Percentiles rank a stretch among this genome's conserved stretches.
These are phyloP conservation scores for Rhizophagus prolifer DNA, from an alignment of 192 early-diverging fungal species.

Conservation along the genomic window DNA sequence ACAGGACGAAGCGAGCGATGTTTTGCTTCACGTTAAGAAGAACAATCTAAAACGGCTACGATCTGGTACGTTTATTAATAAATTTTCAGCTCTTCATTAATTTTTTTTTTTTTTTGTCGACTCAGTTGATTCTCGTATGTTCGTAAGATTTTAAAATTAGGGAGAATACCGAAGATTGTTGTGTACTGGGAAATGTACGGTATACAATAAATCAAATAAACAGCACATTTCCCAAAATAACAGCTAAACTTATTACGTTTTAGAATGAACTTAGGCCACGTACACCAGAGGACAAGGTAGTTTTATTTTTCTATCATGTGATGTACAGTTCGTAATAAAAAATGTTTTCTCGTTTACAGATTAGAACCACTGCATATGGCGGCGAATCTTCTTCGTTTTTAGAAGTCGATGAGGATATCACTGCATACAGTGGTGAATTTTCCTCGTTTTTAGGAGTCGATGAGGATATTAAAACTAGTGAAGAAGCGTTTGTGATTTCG, in stretches of 20 bases:
- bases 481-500: background rate
- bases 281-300: no score
- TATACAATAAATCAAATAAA: no score
- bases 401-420: background rate
- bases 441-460: background rate
- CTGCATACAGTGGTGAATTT: no score
- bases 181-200: no score
- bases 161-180: background rate
- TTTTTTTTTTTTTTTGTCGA: background rate
- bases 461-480: background rate
- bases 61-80: slow-evolving; percentile 4
- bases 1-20: background rate
- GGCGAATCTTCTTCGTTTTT: no score
- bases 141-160: background rate
- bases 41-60: background rate
- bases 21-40: slow-evolving; percentile 7
- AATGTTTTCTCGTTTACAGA: no score
- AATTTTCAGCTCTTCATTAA: background rate
- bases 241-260: no score
- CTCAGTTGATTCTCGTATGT: background rate
- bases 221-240: no score
- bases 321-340: no score
- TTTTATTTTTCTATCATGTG: no score
- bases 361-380: no score
- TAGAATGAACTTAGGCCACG: no score